Evolutionary conservation across 768 basidiomycete genomes (phyloP), one percentile per base, ranked within the genome.

Genomic region (Podaxis sp.): DNA sequence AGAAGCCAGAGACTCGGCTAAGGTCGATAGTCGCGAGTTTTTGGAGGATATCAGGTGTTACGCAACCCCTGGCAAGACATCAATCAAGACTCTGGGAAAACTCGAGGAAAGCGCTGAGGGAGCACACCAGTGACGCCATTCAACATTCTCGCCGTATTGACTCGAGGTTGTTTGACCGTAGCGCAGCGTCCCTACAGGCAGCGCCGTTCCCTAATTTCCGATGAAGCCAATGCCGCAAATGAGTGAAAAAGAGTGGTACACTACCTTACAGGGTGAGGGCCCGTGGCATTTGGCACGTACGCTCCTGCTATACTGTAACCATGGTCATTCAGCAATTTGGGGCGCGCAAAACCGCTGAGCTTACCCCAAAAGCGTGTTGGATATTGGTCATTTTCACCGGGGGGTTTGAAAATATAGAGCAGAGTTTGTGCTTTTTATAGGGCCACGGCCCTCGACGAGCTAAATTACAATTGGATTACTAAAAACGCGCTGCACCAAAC

Each of bases 121-220:
- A 63, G 52, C 77, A 67, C 73, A 90, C 90, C 91, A 93, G 66
- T 93, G 91, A 46, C 84, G 78, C 91, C 91, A 93, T 68, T 86
- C 79, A 2, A 91, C 84, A 0, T 79, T 82, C 71, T 90, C 87
- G 52, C 88, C 85, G 55, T 79, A 84, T 41, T 79, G 73, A 19
- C 71, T 75, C 8, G 69, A 68, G 6, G 71, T 72, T 5, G 79
- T 79, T 56, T 77, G 74, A 0, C 91, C 91, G 67, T 92, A 91
- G n/a, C 91, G 76, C 62, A 93, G 73, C 17, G 77, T 78, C 2
- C 87, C 88, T 15, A 78, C 71, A n/a, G 78, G 73, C 41, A 93
- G 68, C 54, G 1, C 82, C 71, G 38, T 83, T 85, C 79, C 80
- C 60, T 12, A 59, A 54, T 25, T 51, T 43, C 47, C 33, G 27